Base-by-base conservation (phyloP, 257 asterid genomes). In the Asclepias syriaca region DNA sequence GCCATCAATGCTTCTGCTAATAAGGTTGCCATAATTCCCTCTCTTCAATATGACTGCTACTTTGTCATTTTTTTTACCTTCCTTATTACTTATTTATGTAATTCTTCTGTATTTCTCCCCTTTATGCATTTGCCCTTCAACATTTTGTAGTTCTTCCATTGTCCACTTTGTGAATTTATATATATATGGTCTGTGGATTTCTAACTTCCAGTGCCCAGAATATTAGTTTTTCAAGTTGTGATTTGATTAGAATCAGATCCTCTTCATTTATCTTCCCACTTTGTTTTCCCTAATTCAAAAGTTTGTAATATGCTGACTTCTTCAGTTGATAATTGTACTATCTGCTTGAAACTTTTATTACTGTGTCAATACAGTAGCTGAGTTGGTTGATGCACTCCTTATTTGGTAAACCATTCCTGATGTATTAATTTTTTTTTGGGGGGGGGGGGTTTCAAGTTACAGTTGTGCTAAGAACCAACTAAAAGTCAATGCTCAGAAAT, bases 1-100 rank as follows among this genome's bases (percentile, higher is more conserved):
- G 43, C 79, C 29, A 79, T 82, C 57, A 84, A 86, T 73, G 66
- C 84, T 78, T 70, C 74, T 40, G 43, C 79, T 82, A 83, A 78
- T 69, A 89, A 89, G 93, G 96, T 91, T 60, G 5, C 22, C 16
- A 60, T 60, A 60, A 32, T 9, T 63, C 15, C 13, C 13, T 53
- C 8, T 4, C 27, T 51, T 22, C 6, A 48, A 50, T 18, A 59
- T 59, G 19, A 49, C 71, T 29, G 34, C 34, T 70, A 59, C 34
- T 32, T 72, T 21, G 66, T 68, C 21, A 19, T 51, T 15, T 55
- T 55, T 3, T 45, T 40, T 49, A 37, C 40, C n/a, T 6, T 3
- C 50, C 48, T 22, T 72, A 22, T 9, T 27, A 2, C 56, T 34
- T 19, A 0, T 29, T 4, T 45, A 7, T 45, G 8, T 59, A 70